Evolutionary conservation across 2,329 filamentous ascomycete genomes (phyloP).

Genomic region (Cadophora sp.): DNA sequence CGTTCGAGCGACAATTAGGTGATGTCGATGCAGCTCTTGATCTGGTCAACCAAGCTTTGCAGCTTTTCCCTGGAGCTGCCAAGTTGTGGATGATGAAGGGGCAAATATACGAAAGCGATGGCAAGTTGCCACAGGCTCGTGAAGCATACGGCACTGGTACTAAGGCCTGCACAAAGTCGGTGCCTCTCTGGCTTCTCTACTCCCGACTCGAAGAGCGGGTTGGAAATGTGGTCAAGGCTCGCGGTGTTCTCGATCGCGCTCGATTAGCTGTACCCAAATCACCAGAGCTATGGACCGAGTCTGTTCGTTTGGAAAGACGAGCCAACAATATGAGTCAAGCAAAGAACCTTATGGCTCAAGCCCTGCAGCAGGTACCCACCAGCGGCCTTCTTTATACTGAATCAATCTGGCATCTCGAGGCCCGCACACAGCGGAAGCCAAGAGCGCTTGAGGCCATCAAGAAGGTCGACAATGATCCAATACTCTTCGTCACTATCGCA

Average conservation of each 20-base stretch:
- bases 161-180: slow-evolving; percentile 82
- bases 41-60: slow-evolving; percentile 84
- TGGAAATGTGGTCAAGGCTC: slow-evolving; percentile 87
- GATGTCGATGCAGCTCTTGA: slow-evolving; percentile 83
- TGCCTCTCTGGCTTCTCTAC: slow-evolving; percentile 89
- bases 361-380: slow-evolving; percentile 87
- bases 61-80: slow-evolving; percentile 81
- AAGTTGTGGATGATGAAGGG: slow-evolving; percentile 99
- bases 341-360: slow-evolving; percentile 90
- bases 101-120: slow-evolving; percentile 89
- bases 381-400: slow-evolving; percentile 91
- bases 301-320: slow-evolving; percentile 89
- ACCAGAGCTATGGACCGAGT: slow-evolving; percentile 87
- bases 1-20: slow-evolving; percentile 86
- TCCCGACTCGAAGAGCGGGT: slow-evolving; percentile 85
- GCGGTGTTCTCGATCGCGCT: slow-evolving; percentile 91
- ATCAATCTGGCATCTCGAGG: slow-evolving; percentile 93
- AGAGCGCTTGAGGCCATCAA: slow-evolving; percentile 94
- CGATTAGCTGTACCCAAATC: slow-evolving; percentile 87
- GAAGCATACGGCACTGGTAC: slow-evolving; percentile 91
- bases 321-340: slow-evolving; percentile 85
- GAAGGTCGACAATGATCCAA: slow-evolving; percentile 91
- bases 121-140: slow-evolving; percentile 81
- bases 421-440: slow-evolving; percentile 90
- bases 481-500: slow-evolving; percentile 88